Conservation (phyloP, 106 monocot genomes). For the Apostasia ramifera region DNA sequence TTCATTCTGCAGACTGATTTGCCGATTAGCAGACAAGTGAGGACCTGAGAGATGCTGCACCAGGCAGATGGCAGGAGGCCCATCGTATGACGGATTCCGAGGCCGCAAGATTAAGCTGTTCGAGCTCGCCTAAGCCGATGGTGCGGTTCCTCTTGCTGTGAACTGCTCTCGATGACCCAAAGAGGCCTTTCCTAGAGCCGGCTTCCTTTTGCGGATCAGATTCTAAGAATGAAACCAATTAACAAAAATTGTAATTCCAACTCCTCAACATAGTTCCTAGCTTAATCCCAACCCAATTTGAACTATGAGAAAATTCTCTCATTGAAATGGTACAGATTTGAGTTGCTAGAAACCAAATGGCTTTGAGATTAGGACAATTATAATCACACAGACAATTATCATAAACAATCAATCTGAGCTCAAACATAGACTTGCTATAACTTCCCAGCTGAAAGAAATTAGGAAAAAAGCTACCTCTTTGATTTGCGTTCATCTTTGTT, state of each 20-base stretch:
- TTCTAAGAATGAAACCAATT: background rate
- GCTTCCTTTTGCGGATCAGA: slow-evolving; percentile 1
- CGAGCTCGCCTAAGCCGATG: slow-evolving; percentile 65
- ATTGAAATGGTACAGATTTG: too few relatives aligned
- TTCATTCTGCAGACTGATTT: too few relatives aligned
- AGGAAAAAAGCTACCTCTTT: slow-evolving; percentile 25
- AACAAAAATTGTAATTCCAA: too few relatives aligned
- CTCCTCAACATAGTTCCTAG: too few relatives aligned
- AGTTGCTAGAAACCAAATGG: too few relatives aligned
- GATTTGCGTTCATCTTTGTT: slow-evolving; percentile 1
- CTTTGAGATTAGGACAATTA: too few relatives aligned
- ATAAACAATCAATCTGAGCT: too few relatives aligned
- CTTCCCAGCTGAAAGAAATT: background rate
- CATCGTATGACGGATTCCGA: slow-evolving; percentile 84
- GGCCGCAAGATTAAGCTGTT: slow-evolving; percentile 62
- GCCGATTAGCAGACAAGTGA: slow-evolving; percentile 66
- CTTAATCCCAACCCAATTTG: too few relatives aligned
- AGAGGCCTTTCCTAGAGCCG: slow-evolving; percentile 15
- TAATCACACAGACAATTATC: too few relatives aligned
- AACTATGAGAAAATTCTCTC: too few relatives aligned
- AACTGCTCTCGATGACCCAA: slow-evolving; percentile 14
- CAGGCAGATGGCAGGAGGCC: slow-evolving; percentile 67
- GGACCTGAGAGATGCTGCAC: slow-evolving; percentile 53
- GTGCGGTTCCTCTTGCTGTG: slow-evolving; percentile 73
- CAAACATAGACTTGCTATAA: background rate